These are phyloP conservation scores for Arthrinium phaeospermum DNA, from an alignment of 2,329 filamentous ascomycete genomes.

Conservation along the genomic window DNA sequence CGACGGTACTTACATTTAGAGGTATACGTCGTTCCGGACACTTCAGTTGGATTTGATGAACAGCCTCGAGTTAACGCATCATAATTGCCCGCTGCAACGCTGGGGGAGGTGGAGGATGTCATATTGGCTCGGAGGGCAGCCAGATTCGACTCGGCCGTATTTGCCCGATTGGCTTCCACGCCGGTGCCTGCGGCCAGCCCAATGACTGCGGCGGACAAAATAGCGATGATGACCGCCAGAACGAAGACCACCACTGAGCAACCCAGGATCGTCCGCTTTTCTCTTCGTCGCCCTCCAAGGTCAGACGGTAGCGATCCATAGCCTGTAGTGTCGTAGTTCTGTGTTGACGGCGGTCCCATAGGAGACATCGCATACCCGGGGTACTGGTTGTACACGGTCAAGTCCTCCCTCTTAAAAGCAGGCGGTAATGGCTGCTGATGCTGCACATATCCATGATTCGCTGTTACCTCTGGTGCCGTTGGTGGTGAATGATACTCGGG, in stretches of 20 bases:
- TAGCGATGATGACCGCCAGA: conserved; percentile 47
- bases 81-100: conserved; percentile 42
- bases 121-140: conserved; percentile 25
- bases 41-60: conserved; percentile 39
- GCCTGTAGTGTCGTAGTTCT: conserved; percentile 30
- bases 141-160: conserved; percentile 41
- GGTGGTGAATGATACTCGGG: conserved; percentile 41
- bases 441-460: conserved; percentile 22
- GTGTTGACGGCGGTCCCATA: conserved; percentile 24
- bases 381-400: conserved; percentile 22
- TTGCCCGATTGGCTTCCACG: conserved; percentile 47
- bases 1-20: conserved; percentile 40
- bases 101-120: conserved; percentile 21
- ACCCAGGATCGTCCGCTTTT: conserved; percentile 37
- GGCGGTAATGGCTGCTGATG: conserved; percentile 22
- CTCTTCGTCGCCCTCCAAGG: conserved; percentile 24
- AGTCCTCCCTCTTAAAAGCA: conserved; percentile 27
- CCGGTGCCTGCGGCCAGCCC: conserved; percentile 52
- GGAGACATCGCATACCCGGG: conserved; percentile 26
- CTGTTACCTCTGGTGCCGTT: conserved; percentile 31
- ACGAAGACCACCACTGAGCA: conserved; percentile 47
- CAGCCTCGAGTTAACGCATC: conserved; percentile 33
- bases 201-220: conserved; percentile 48
- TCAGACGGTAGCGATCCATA: conserved; percentile 25
- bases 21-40: conserved; percentile 46